A percentile compares a stretch with the other conserved stretches of the same genome.
These are phyloP conservation scores for Fonsecaea pedrosoi DNA, from an alignment of 2,329 filamentous ascomycete genomes.

Conservation along the genomic window DNA sequence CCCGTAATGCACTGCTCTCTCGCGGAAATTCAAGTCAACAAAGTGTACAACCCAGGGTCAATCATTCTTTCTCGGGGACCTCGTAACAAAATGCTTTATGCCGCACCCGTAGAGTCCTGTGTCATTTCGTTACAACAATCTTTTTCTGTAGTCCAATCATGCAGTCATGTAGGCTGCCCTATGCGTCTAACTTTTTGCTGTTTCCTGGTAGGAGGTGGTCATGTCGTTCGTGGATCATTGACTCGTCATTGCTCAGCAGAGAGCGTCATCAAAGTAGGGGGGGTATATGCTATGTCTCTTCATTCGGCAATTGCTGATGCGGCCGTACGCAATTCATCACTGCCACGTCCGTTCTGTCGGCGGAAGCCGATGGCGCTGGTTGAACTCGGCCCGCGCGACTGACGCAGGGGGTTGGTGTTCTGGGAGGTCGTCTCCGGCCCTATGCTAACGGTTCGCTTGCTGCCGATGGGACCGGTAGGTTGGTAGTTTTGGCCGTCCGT, in stretches of 20 bases:
- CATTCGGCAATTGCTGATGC: slow-evolving; percentile 68
- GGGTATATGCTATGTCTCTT: slow-evolving; percentile 42
- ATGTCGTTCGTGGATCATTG: slow-evolving; percentile 42
- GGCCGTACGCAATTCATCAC: slow-evolving; percentile 69
- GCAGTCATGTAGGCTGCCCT: slow-evolving; percentile 41
- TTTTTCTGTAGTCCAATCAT: slow-evolving; percentile 40
- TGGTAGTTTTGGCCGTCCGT: slow-evolving; percentile 40
- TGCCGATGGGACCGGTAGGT: slow-evolving; percentile 65
- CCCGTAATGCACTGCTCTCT: slow-evolving; percentile 27
- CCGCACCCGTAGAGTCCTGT: slow-evolving; percentile 34
- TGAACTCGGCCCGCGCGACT: slow-evolving; percentile 66
- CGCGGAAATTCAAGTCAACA: slow-evolving; percentile 19
- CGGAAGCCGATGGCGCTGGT: slow-evolving; percentile 66
- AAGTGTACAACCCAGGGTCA: slow-evolving; percentile 36
- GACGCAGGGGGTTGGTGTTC: slow-evolving; percentile 64
- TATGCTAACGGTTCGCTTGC: slow-evolving; percentile 68
- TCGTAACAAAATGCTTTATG: slow-evolving; percentile 37
- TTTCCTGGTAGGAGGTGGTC: slow-evolving; percentile 36
- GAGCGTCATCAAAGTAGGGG: slow-evolving; percentile 38
- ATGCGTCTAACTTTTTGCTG: slow-evolving; percentile 42
- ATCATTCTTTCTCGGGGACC: slow-evolving; percentile 34
- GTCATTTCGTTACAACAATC: slow-evolving; percentile 39
- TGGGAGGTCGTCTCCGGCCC: slow-evolving; percentile 63
- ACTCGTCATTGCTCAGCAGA: slow-evolving; percentile 39
- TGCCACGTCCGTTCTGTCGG: slow-evolving; percentile 68